Conservation (phyloP, 495 filamentous ascomycete species). For the Viridothelium virens region DNA sequence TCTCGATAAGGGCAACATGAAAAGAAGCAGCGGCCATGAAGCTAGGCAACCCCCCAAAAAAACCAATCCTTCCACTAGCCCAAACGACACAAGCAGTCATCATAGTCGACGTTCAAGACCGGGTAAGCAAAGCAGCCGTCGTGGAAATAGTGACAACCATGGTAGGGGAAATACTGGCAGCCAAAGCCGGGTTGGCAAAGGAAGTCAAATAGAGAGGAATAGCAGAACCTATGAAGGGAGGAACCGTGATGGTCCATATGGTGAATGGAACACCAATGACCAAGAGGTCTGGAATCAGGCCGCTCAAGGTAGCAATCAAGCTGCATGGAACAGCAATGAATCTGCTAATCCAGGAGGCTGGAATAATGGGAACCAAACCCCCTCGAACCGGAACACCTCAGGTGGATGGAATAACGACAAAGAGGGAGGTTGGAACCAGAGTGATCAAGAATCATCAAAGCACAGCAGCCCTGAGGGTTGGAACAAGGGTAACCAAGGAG, state of each 20-base stretch:
- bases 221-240: background rate
- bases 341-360: background rate
- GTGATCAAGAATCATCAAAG: background rate
- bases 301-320: background rate
- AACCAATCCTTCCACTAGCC: background rate
- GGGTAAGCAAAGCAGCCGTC: background rate
- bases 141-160: background rate
- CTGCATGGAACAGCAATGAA: background rate
- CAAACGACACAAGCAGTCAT: background rate
- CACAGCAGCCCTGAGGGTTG: background rate
- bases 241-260: background rate
- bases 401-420: conserved; percentile 11
- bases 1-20: background rate
- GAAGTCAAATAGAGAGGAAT: too few species aligned
- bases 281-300: background rate
- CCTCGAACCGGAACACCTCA: background rate
- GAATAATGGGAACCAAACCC: background rate
- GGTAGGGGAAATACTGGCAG: background rate
- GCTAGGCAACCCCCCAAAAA: background rate
- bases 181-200: background rate
- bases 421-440: conserved; percentile 7
- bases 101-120: background rate
- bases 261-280: background rate
- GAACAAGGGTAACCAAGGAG: background rate
- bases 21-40: background rate